Conservation (phyloP, 2,329 filamentous ascomycete genomes). For the Nemania diffusa region DNA sequence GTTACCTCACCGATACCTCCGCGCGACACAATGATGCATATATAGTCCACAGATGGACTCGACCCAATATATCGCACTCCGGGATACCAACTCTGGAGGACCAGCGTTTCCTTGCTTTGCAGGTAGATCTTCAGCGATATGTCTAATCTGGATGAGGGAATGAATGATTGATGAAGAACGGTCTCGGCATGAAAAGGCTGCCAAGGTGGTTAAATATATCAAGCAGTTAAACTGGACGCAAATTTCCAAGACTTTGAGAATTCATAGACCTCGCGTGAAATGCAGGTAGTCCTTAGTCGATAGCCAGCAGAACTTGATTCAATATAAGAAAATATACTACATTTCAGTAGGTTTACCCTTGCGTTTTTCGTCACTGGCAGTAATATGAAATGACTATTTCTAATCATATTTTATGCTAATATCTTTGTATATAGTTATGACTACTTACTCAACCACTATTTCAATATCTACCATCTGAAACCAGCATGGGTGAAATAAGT, state of each 20-base stretch:
- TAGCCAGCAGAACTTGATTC: background rate
- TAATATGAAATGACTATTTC: no score
- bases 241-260: background rate
- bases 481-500: no score
- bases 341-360: no score
- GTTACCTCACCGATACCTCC: constrained; percentile 45
- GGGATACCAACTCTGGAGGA: constrained; percentile 30
- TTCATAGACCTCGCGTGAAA: background rate
- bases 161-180: constrained; percentile 37
- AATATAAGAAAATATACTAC: background rate
- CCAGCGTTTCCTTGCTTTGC: constrained; percentile 32
- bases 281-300: background rate
- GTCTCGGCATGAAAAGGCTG: constrained; percentile 15
- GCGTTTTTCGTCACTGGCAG: no score
- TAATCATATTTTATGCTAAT: no score
- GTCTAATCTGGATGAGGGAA: constrained; percentile 30
- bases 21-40: constrained; percentile 42
- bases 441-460: no score
- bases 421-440: no score
- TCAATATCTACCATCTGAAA: no score
- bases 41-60: constrained; percentile 35
- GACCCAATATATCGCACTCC: constrained; percentile 20
- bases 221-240: constrained; percentile 23
- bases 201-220: constrained; percentile 21
- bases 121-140: constrained; percentile 22